These are phyloP conservation scores for Fibroporia radiculosa DNA, from an alignment of 768 basidiomycete species.

Conservation along the genomic window DNA sequence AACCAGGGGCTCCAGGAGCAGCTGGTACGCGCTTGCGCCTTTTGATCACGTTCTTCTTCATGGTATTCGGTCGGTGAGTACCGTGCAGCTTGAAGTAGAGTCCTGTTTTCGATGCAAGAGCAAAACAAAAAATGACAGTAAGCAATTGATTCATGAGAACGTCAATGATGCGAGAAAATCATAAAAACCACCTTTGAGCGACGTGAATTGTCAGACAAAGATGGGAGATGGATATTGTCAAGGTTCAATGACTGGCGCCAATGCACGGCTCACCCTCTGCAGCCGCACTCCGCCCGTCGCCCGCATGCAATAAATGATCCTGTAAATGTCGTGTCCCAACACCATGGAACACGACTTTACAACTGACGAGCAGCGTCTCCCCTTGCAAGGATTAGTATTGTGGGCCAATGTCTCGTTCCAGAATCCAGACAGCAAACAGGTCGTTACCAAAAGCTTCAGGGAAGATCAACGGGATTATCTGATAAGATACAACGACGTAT, in stretches of 20 bases:
- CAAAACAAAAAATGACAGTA: neutral
- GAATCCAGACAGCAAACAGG: neutral
- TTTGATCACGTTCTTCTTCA: conserved; percentile 99
- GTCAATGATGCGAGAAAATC: conserved; percentile 4
- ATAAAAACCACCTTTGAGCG: neutral
- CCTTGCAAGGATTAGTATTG: neutral
- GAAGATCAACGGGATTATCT: conserved; percentile 21
- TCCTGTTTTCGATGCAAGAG: conserved; percentile 39
- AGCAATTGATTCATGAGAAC: neutral
- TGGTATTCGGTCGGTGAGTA: conserved; percentile 91
- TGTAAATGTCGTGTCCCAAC: conserved; percentile 4
- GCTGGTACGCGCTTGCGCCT: conserved; percentile 95
- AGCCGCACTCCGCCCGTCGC: conserved; percentile 2
- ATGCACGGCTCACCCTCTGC: neutral
- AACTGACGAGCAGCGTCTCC: neutral
- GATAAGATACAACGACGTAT: conserved; percentile 24
- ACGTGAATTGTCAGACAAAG: neutral
- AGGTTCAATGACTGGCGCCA: neutral
- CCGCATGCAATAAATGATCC: neutral
- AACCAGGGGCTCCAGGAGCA: conserved; percentile 35
- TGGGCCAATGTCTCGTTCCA: neutral
- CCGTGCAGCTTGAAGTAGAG: conserved; percentile 98
- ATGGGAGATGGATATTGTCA: neutral
- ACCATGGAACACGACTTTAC: conserved; percentile 1
- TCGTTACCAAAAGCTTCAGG: conserved; percentile 1